Percentiles rank a stretch among this genome's conserved stretches.
Conservation (phyloP, 176 grass and related monocot species). For the Avena insularis region DNA sequence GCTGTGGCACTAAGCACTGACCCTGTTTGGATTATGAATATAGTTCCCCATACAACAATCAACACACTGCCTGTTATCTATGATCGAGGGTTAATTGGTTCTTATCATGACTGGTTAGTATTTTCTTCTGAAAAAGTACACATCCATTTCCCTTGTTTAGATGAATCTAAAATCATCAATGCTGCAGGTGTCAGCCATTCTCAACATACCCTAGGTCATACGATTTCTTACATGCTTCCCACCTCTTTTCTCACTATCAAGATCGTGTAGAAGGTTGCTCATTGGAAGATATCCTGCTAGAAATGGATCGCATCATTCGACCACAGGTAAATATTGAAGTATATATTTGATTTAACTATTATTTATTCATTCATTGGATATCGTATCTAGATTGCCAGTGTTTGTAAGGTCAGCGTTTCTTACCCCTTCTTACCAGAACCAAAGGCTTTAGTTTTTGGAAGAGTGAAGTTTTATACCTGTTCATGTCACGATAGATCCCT, state of each 20-base stretch:
- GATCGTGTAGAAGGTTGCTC: conserved; percentile 60
- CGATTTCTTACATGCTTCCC: conserved; percentile 82
- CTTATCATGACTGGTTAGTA: conserved; percentile 95
- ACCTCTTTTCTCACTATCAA: conserved; percentile 87
- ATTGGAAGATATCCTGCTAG: conserved; percentile 91
- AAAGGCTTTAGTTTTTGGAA: conserved; percentile 7
- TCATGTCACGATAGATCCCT: neutral
- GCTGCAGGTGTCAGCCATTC: conserved; percentile 91
- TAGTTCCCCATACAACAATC: conserved; percentile 72
- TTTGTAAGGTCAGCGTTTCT: conserved; percentile 16
- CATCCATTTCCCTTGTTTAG: conserved; percentile 12
- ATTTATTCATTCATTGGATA: neutral
- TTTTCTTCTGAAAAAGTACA: conserved; percentile 30
- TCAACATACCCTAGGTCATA: conserved; percentile 97
- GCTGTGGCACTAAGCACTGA: conserved; percentile 71
- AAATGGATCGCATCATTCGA: conserved; percentile 89
- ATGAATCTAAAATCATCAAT: conserved; percentile 33
- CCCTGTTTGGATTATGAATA: conserved; percentile 93
- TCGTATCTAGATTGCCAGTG: neutral
- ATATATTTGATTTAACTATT: conserved; percentile 26
- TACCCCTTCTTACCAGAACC: neutral
- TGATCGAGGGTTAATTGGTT: conserved; percentile 81
- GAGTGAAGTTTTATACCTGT: neutral
- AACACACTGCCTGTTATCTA: conserved; percentile 83
- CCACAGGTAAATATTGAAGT: conserved; percentile 64